These are phyloP conservation scores for Nemania sp. DNA, from an alignment of 2,329 filamentous ascomycete genomes.

Conservation along the genomic window DNA sequence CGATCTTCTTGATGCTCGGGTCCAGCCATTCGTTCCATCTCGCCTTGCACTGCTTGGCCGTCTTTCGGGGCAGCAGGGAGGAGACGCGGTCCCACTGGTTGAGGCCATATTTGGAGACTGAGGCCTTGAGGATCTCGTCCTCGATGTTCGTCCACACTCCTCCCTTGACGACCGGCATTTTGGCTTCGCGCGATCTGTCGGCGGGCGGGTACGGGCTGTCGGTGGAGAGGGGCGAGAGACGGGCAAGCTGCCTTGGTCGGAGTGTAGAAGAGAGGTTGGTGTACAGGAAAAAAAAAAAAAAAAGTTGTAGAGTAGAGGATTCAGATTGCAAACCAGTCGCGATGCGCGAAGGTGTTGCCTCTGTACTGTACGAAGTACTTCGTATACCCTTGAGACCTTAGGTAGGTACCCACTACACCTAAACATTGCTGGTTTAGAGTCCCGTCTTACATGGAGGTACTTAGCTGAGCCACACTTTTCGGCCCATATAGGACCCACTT, in stretches of 20 bases:
- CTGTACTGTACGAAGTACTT: not conserved
- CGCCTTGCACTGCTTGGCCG: constrained; percentile 98
- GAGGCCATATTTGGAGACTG: constrained; percentile 90
- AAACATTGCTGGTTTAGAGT: too few species aligned
- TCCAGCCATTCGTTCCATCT: constrained; percentile 99
- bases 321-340: not conserved
- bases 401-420: too few species aligned
- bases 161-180: constrained; percentile 74
- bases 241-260: not conserved
- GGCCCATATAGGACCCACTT: not conserved
- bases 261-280: not conserved
- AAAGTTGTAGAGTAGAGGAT: not conserved
- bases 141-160: constrained; percentile 77
- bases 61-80: constrained; percentile 94
- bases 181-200: constrained; percentile 2
- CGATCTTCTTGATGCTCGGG: constrained; percentile 95
- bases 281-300: not conserved
- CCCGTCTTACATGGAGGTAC: too few species aligned
- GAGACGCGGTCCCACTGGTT: constrained; percentile 99
- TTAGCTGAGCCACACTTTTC: constrained; percentile 7
- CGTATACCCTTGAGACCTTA: too few species aligned
- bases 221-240: not conserved
- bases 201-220: not conserved
- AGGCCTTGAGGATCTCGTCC: constrained; percentile 97
- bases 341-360: constrained; percentile 1